Percentiles rank a stretch among this genome's conserved stretches.
phyloP scores from a whole-genome alignment of 2,329 filamentous ascomycete genomes.

The Emydomyces testavorans region DNA sequence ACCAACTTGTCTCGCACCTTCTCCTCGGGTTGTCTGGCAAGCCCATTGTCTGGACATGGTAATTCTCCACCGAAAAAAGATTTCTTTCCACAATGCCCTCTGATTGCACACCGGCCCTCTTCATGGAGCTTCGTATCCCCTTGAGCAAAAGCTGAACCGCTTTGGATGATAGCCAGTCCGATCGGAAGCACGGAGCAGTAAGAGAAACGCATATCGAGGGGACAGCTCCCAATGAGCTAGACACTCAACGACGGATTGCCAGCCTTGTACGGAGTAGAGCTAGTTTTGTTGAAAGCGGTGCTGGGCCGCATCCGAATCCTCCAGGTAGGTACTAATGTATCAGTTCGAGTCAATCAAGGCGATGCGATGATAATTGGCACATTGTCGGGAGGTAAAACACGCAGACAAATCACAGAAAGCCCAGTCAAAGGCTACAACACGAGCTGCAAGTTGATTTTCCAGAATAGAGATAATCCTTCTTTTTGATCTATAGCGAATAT shows the following conservation, averaged over 20 bases:
- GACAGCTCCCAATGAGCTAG: neutral
- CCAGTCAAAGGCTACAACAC: neutral
- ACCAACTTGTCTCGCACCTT: conserved; percentile 66
- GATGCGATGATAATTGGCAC: neutral
- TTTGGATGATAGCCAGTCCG: conserved; percentile 9
- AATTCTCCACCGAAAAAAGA: conserved; percentile 80
- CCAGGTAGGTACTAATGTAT: no score
- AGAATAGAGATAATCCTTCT: neutral
- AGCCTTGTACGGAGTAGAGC: neutral
- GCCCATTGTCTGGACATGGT: conserved; percentile 83
- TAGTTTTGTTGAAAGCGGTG: neutral
- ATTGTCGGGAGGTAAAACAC: neutral
- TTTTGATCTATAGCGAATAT: neutral
- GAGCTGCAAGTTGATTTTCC: neutral
- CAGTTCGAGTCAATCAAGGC: no score
- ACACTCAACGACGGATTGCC: neutral
- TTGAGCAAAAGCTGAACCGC: conserved; percentile 8
- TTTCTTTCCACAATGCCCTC: conserved; percentile 83
- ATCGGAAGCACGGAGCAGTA: conserved; percentile 6
- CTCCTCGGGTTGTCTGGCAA: conserved; percentile 61
- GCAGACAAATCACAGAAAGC: neutral
- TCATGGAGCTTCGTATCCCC: conserved; percentile 54
- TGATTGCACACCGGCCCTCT: conserved; percentile 75
- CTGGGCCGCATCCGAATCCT: conserved; percentile 1
- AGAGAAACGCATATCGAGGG: conserved; percentile 3